Conservation (phyloP, 208 protist species). For the Trypanosoma cruzi region DNA sequence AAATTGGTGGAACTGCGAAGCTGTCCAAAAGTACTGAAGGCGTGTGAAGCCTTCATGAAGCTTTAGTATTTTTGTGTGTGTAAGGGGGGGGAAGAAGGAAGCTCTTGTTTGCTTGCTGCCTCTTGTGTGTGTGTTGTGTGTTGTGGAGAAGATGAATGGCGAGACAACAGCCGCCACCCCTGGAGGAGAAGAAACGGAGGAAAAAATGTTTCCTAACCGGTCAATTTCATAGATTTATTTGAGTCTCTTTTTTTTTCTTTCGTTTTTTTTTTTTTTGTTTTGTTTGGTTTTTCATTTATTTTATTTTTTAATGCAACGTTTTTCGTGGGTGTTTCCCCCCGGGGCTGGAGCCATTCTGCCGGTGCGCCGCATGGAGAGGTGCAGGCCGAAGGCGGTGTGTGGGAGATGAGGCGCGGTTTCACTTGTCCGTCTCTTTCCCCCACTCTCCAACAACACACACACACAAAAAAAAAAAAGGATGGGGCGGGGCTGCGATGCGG, state of each 20-base stretch:
- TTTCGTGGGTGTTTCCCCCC: neutral
- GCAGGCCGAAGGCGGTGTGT: too few species aligned
- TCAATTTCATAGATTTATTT: neutral
- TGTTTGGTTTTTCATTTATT: neutral
- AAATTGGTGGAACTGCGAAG: constrained; percentile 82
- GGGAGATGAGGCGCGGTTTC: too few species aligned
- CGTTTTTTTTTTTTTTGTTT: neutral
- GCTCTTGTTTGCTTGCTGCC: neutral
- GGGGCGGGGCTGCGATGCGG: too few species aligned
- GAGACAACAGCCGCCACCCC: neutral
- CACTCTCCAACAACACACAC: too few species aligned
- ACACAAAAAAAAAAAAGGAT: too few species aligned
- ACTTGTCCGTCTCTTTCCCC: too few species aligned
- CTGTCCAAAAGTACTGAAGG: constrained; percentile 77
- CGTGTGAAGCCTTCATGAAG: constrained; percentile 76
- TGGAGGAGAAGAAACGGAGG: constrained; percentile 1
- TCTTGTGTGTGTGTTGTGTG: too few species aligned
- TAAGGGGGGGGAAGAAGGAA: neutral
- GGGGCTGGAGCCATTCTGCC: neutral
- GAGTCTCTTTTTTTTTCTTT: neutral
- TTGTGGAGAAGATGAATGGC: neutral
- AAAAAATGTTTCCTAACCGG: neutral
- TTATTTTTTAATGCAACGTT: neutral
- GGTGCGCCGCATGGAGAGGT: neutral
- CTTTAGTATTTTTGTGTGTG: constrained; percentile 25